Base-by-base conservation (phyloP, 148 eudicot species). In the Oxyria digyna region DNA sequence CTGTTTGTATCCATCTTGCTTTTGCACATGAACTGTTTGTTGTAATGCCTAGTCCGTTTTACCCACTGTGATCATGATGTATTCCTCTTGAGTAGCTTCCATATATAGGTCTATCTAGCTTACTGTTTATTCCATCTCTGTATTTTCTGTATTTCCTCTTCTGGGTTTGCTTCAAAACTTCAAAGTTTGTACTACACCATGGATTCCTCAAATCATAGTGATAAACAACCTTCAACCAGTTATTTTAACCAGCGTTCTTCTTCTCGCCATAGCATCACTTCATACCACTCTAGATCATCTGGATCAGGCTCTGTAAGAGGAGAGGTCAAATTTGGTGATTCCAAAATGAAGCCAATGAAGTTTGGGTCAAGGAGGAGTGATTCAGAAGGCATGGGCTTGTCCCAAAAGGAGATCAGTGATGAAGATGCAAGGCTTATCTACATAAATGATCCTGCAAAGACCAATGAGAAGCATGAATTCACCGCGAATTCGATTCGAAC, bases 391-490 rank as follows among this genome's bases (percentile, higher is more conserved):
- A 68, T 84, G 55, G 85, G 87, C 64, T 67, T 76, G 42, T 95
- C 97, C 21, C 90, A 85, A 79, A 95, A 74, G 76, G 99, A 95
- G 67, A 83, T 95, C 48, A 83, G 71, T 50, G 99, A 95, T 70
- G 97, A 91, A 42, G 96, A 95, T 75, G 87, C 99, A 20, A 88
- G 91, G 73, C 54, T 78, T 66, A 82, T 87, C 68, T 73, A 82
- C 68, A 71, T 87, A 45, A 78, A 84, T 72, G 95, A 89, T 77
- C 90, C 96, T n/a, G 78, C 69, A 77, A 82, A 72, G 81, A 89
- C 98, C 57, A 87, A 87, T 67, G 87, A 86, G 67, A 85, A 81
- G 77, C 82, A 78, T 72, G 86, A 86, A 65, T 93, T 93, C 41
- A 74, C 84, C 23, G 85, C 86, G 9, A 93, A 93, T 76, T 87